These are phyloP conservation scores for Falciphora oryzae DNA, from an alignment of 2,329 filamentous ascomycete genomes.

Conservation along the genomic window DNA sequence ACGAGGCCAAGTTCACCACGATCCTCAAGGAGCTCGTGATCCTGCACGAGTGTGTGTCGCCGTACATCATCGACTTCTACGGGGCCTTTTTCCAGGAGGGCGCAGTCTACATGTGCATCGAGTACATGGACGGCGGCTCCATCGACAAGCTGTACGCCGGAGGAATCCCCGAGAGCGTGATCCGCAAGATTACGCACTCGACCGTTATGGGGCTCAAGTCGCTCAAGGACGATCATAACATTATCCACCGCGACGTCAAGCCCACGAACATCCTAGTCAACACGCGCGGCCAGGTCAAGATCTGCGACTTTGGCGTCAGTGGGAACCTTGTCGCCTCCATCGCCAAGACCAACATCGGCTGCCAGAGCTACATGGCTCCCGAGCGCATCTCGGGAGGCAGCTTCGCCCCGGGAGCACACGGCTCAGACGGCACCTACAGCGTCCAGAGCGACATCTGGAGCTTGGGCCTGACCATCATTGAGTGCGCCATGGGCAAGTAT, in stretches of 20 bases:
- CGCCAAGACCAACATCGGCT: slow-evolving; percentile 97
- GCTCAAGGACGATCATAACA: slow-evolving; percentile 96
- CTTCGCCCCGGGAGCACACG: slow-evolving; percentile 63
- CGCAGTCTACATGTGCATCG: slow-evolving; percentile 98
- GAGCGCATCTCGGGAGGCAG: slow-evolving; percentile 89
- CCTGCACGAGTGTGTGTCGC: slow-evolving; percentile 87
- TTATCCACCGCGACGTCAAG: slow-evolving; percentile 97
- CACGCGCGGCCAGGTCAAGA: slow-evolving; percentile 85
- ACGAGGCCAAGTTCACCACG: slow-evolving; percentile 93
- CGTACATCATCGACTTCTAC: slow-evolving; percentile 98
- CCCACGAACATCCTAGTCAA: slow-evolving; percentile 98
- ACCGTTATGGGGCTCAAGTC: slow-evolving; percentile 89
- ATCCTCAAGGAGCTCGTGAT: slow-evolving; percentile 98
- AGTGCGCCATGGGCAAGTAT: slow-evolving; percentile 90
- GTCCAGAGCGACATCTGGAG: slow-evolving; percentile 99
- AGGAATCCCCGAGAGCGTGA: slow-evolving; percentile 80
- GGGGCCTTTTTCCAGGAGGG: slow-evolving; percentile 98
- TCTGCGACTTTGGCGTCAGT: slow-evolving; percentile 96
- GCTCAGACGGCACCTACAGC: slow-evolving; percentile 81
- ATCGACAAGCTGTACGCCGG: slow-evolving; percentile 93
- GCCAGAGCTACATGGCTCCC: slow-evolving; percentile 98
- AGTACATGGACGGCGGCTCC: slow-evolving; percentile 98
- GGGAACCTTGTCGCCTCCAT: slow-evolving; percentile 96
- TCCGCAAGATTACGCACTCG: slow-evolving; percentile 84
- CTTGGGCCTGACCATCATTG: slow-evolving; percentile 87